Evolutionary conservation across 768 basidiomycete species (phyloP), one percentile per base, ranked within the genome.

Genomic region (Podaxis pistillaris): DNA sequence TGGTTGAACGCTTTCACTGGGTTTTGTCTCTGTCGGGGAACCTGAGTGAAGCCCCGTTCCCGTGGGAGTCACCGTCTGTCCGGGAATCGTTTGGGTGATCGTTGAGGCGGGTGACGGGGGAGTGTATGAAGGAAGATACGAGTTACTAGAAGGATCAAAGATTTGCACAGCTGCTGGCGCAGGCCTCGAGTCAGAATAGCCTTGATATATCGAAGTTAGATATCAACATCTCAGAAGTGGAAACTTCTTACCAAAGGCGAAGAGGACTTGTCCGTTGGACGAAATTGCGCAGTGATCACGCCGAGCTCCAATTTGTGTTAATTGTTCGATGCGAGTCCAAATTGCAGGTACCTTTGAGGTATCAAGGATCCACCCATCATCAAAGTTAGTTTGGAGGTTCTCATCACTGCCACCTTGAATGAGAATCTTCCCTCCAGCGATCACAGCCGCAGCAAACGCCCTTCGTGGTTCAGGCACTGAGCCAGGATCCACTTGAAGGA

Each of bases 401-500:
- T 80, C 83, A 68, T 91, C 86, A 30, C 84, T 81, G 5, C 94
- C 94, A 4, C 94, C 94, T 22, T 93, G 90, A 15, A 96, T 85
- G 60, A 94, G 73, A 22, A 93, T 75, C 52, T 81, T 82, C 38
- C 81, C 82, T 40, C 79, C 79, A 22, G 79, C 73, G 36, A 87
- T 76, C 8, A 79, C 70, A 1, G 78, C 81, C 13, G 82, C 79
- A 1, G 83, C 87, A 64, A 89, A 93, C 37, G 81, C 85, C 40
- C 88, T 80, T 47, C 90, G 84, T n/a, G 86, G 78, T 19, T 65
- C 63, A 33, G 90, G 89, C 17, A 88, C 66, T 12, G 73, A 71
- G 1, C 73, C 62, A n/a, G 69, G 68, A 15, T 72, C 72, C 1
- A 81, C 78, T 3, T 73, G 71, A 19, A 84, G 65, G 0, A 64